Evolutionary conservation across 208 protist genomes (phyloP), one percentile per base, ranked within the genome.

Genomic region (Leishmania tropica): DNA sequence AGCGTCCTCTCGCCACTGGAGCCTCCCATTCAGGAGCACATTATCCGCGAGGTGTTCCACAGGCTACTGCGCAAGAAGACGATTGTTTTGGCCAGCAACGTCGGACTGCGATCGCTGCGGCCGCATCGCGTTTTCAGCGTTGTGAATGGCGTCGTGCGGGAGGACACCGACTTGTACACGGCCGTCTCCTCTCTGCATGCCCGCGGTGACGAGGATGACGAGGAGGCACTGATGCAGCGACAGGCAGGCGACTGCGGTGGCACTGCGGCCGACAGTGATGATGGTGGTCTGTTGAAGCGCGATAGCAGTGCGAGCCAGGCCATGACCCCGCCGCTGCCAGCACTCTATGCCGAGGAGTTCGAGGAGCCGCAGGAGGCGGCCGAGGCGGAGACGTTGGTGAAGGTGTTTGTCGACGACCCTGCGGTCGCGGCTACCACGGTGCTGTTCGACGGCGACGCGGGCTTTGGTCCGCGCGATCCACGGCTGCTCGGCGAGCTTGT

Each of bases 1-100:
- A 95, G 96, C 83, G 88, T 97, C 60, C 90, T 99, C 35, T 88
- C 83, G 17, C 92, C 94, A 17, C 94, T 99, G 7, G 98, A 99
- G 88, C 87, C 83, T 35, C 58, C 88, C 21, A 90, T 96, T 0
- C 90, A 90, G 51, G 76, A 76, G 28, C 82, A 92, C 81, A 85
- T 97, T 2, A 92, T 95, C 77, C 80, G 83, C 21, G 81, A 94
- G 42, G 91, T 93, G 19, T 92, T 98, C 48, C 85, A 90, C 76
- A 90, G 84, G 71, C 42, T 97, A n/a, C 83, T 98, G 40, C 83
- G 87, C 40, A 83, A 94, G 70, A 94, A 94, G 80, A 98, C 95
- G 1, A 88, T 94, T 17, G 86, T 98, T 37, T 53, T 96, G 40
- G 92, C 88, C 10, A 97, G 93, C 60, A 90, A 95, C 81, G 87